Conservation (phyloP, 306 rosid species). For the barrel medic (Medicago truncatula) region DNA sequence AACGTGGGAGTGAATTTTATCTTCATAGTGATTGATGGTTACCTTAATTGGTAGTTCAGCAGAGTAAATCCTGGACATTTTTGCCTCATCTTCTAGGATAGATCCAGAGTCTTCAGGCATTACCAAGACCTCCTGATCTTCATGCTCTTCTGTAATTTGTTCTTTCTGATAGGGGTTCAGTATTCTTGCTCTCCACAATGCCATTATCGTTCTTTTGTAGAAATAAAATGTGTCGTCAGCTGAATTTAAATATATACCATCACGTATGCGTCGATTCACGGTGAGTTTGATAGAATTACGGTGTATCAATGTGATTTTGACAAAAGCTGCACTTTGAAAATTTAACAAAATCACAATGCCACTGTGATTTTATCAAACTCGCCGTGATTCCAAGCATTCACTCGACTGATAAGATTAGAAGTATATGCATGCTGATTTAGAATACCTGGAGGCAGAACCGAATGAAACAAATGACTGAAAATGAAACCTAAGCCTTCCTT, state of each 20-base stretch:
- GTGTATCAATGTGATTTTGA: neutral
- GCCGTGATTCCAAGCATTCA: neutral
- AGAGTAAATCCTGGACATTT: constrained; percentile 61
- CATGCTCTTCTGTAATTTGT: constrained; percentile 57
- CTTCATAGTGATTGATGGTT: constrained; percentile 34
- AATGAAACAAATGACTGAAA: constrained; percentile 87
- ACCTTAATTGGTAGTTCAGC: constrained; percentile 73
- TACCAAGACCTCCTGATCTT: constrained; percentile 59
- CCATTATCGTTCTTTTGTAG: constrained; percentile 68
- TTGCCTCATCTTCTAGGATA: constrained; percentile 56
- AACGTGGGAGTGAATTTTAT: neutral
- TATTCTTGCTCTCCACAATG: constrained; percentile 82
- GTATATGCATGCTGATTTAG: constrained; percentile 14
- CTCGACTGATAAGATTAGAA: constrained; percentile 3
- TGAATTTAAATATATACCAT: constrained; percentile 8
- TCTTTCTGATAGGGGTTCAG: constrained; percentile 59
- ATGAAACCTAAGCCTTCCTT: constrained; percentile 86
- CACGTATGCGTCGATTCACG: neutral
- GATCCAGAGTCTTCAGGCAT: constrained; percentile 58
- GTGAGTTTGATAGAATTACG: neutral
- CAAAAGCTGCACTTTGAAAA: neutral
- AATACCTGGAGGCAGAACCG: constrained; percentile 76
- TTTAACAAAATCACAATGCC: neutral
- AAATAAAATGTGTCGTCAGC: constrained; percentile 32
- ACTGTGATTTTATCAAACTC: neutral